phyloP scores from a whole-genome alignment of 495 filamentous ascomycete genomes.

The Opeltia flavorubescens region DNA sequence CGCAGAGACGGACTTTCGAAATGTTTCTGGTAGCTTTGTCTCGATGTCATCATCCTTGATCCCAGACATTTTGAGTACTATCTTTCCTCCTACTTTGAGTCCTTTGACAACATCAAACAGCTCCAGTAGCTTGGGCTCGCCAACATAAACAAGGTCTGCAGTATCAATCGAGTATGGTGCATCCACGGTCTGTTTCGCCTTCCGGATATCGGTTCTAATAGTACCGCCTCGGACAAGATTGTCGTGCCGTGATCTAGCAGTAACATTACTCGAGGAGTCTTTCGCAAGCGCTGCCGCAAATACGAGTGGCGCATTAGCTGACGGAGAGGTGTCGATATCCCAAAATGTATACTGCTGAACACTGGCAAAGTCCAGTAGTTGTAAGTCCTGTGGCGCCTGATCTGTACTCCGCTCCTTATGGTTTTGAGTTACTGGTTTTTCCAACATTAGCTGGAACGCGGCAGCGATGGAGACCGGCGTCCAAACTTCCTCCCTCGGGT shows the following conservation, averaged over 20 bases:
- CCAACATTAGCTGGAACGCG: conserved; percentile 46
- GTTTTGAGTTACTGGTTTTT: conserved; percentile 38
- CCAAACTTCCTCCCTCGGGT: conserved; percentile 65
- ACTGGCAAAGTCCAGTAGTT: conserved; percentile 31
- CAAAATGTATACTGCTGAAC: conserved; percentile 85
- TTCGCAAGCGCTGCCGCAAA: conserved; percentile 60
- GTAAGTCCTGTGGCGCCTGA: conserved; percentile 22
- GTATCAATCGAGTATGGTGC: conserved; percentile 65
- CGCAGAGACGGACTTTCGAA: conserved; percentile 52
- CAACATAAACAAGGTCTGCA: conserved; percentile 67
- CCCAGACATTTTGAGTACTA: conserved; percentile 62
- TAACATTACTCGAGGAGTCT: conserved; percentile 65
- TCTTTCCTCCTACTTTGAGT: conserved; percentile 52
- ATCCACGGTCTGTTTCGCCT: conserved; percentile 67
- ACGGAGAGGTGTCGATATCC: conserved; percentile 67
- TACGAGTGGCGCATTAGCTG: conserved; percentile 45
- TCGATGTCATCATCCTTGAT: conserved; percentile 80
- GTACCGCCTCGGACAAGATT: conserved; percentile 79
- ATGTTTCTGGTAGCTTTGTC: conserved; percentile 59
- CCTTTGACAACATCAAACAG: conserved; percentile 58
- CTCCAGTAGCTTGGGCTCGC: conserved; percentile 62
- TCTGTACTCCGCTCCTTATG: conserved; percentile 23
- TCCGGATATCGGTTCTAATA: conserved; percentile 72
- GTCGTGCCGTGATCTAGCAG: conserved; percentile 60
- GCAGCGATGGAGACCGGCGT: conserved; percentile 63